phyloP scores from a whole-genome alignment of 148 eudicot genomes.

The Agrostemma githago region DNA sequence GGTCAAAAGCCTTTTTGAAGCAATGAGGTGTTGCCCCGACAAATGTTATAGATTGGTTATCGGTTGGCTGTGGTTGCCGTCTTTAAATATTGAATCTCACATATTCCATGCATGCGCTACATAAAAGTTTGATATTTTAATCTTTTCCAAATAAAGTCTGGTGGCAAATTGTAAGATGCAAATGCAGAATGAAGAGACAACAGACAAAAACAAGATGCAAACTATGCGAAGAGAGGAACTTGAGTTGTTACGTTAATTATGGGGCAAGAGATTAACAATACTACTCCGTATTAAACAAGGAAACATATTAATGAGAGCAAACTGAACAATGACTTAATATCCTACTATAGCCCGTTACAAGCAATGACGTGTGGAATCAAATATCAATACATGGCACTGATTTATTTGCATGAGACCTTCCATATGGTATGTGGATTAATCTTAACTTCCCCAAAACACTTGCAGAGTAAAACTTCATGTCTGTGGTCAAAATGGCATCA shows the following conservation, averaged over 20 bases:
- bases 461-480: no score
- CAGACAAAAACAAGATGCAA: neutral
- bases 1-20: neutral
- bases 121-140: no score
- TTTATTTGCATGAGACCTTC: neutral
- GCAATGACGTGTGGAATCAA: neutral
- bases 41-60: neutral
- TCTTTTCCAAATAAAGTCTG: neutral
- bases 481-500: no score
- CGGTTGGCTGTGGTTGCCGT: neutral
- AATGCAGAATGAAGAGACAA: slow-evolving; percentile 1
- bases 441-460: neutral
- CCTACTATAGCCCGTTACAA: neutral
- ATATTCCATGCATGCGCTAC: neutral
- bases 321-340: neutral
- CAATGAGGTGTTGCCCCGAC: neutral
- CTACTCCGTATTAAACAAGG: neutral
- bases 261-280: neutral
- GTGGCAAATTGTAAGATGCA: neutral
- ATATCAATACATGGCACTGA: neutral
- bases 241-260: neutral
- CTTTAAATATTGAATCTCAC: neutral
- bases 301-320: slow-evolving; percentile 1
- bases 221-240: neutral
- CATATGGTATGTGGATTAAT: neutral